These are phyloP conservation scores for Hypoxylon rickii DNA, from an alignment of 495 filamentous ascomycete genomes.

Conservation along the genomic window DNA sequence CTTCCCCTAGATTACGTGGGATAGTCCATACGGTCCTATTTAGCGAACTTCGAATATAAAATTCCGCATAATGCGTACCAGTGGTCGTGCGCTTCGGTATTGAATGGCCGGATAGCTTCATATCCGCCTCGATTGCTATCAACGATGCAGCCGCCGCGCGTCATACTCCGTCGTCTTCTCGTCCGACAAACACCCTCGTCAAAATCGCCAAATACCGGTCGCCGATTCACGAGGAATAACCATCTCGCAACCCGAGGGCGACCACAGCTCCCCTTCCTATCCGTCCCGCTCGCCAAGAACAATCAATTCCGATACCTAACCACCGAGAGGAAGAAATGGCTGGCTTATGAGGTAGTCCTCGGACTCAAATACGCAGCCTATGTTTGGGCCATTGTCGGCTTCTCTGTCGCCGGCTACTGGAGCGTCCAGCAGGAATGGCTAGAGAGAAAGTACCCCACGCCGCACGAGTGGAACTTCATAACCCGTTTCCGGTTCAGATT, in stretches of 20 bases:
- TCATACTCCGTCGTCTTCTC: constrained; percentile 27
- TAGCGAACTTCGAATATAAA: no score
- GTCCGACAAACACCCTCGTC: constrained; percentile 22
- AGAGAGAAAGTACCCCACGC: constrained; percentile 74
- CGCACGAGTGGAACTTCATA: constrained; percentile 71
- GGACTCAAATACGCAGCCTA: constrained; percentile 63
- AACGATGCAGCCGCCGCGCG: constrained; percentile 32
- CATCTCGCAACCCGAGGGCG: constrained; percentile 47
- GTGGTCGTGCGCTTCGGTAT: neutral
- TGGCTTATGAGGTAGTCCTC: constrained; percentile 65
- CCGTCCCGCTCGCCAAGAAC: constrained; percentile 55
- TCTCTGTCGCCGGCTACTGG: constrained; percentile 58
- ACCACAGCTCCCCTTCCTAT: constrained; percentile 81
- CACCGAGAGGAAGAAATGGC: constrained; percentile 71
- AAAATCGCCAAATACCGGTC: constrained; percentile 15
- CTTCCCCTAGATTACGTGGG: no score
- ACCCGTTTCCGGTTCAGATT: constrained; percentile 65
- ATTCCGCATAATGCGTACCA: neutral
- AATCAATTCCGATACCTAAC: constrained; percentile 72
- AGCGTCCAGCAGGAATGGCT: constrained; percentile 69
- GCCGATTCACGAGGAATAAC: constrained; percentile 26
- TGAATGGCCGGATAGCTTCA: neutral
- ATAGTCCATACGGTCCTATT: no score
- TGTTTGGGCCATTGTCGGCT: constrained; percentile 58
- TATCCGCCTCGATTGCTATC: neutral